Evolutionary conservation across 2,329 filamentous ascomycete genomes (phyloP).

Genomic region (Lecanicillium sp.): DNA sequence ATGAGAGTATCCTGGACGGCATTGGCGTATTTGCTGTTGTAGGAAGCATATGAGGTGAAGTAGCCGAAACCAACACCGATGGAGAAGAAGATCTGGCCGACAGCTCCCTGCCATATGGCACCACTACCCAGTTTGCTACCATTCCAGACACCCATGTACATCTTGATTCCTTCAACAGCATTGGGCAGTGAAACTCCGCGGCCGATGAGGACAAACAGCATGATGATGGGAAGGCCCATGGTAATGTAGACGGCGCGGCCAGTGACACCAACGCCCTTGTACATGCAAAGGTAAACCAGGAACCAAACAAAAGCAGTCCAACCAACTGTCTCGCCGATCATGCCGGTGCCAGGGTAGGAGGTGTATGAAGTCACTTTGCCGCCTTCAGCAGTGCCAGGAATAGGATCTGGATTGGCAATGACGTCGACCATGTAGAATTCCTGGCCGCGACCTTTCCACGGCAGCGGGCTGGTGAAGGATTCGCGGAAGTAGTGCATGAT

Average conservation of each 20-base stretch:
- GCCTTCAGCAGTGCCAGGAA: slow-evolving; percentile 22
- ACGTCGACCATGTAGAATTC: slow-evolving; percentile 39
- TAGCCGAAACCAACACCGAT: slow-evolving; percentile 46
- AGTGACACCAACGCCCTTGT: slow-evolving; percentile 45
- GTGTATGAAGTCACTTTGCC: slow-evolving; percentile 29
- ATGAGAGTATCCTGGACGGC: slow-evolving; percentile 46
- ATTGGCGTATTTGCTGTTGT: slow-evolving; percentile 45
- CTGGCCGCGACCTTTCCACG: slow-evolving; percentile 37
- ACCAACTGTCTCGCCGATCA: slow-evolving; percentile 44
- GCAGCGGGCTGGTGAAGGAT: slow-evolving; percentile 43
- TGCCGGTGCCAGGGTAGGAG: slow-evolving; percentile 30
- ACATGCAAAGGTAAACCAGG: slow-evolving; percentile 48
- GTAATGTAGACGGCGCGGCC: slow-evolving; percentile 49
- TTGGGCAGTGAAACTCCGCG: slow-evolving; percentile 42
- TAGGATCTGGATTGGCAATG: slow-evolving; percentile 30
- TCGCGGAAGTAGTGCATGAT: slow-evolving; percentile 48
- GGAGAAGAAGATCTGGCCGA: slow-evolving; percentile 35
- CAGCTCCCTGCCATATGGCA: slow-evolving; percentile 44
- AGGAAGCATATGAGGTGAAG: slow-evolving; percentile 47
- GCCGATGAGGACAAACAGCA: slow-evolving; percentile 43
- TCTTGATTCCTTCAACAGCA: slow-evolving; percentile 37
- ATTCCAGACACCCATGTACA: slow-evolving; percentile 31
- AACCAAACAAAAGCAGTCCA: slow-evolving; percentile 50
- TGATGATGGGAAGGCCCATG: slow-evolving; percentile 47
- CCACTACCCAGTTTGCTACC: slow-evolving; percentile 36